A percentile compares a stretch with the other conserved stretches of the same genome.
phyloP scores from a whole-genome alignment of 2,329 filamentous ascomycete species.

The Beauveria sp. region DNA sequence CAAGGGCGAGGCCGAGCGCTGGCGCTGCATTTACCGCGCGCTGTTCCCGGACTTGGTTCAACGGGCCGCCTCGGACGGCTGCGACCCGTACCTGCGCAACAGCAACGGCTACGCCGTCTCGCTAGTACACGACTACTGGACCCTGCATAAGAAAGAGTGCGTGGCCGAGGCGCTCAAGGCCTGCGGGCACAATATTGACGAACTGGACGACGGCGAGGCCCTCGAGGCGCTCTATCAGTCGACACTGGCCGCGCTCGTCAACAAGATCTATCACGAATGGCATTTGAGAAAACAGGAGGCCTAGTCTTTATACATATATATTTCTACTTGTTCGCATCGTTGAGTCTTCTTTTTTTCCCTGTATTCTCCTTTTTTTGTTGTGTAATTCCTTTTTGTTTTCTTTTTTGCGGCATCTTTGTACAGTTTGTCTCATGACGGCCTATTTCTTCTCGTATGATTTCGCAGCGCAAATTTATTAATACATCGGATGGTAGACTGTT shows the following conservation, averaged over 20 bases:
- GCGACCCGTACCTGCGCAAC: background rate
- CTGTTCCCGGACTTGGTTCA: background rate
- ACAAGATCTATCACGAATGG: background rate
- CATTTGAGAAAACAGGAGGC: background rate
- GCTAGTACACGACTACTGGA: background rate
- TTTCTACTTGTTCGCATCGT: background rate
- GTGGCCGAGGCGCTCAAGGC: background rate
- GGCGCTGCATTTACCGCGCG: background rate
- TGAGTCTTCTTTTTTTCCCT: background rate
- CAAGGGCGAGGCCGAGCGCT: background rate
- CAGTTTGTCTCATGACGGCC: too few relatives aligned
- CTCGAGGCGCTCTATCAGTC: background rate
- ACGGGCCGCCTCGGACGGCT: background rate
- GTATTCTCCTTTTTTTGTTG: background rate
- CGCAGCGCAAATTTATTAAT: too few relatives aligned
- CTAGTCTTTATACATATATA: background rate
- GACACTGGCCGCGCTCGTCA: background rate
- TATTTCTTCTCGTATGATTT: too few relatives aligned
- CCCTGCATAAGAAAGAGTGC: background rate
- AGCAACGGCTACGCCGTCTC: background rate
- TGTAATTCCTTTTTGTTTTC: background rate
- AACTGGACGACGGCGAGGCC: constrained; percentile 18
- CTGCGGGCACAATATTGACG: constrained; percentile 11
- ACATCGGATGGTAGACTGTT: too few relatives aligned
- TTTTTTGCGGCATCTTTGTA: background rate